phyloP scores from a whole-genome alignment of 257 asterid genomes.

The Scutellaria baicalensis region DNA sequence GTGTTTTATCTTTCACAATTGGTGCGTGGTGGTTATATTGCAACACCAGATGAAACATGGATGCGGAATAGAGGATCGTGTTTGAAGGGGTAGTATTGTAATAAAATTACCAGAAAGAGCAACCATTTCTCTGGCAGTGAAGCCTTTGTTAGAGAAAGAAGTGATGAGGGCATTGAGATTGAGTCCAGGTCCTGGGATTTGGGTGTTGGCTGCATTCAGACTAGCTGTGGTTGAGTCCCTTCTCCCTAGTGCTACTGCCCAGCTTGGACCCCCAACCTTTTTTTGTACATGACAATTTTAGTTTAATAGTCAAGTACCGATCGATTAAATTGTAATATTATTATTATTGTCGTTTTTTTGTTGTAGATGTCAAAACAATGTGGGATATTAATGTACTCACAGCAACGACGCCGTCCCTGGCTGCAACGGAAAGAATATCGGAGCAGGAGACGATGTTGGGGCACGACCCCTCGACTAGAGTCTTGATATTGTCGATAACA shows the following conservation, averaged over 20 bases:
- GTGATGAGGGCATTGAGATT: constrained; percentile 44
- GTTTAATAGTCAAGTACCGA: not conserved
- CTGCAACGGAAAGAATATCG: constrained; percentile 64
- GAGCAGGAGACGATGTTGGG: constrained; percentile 63
- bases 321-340: not conserved
- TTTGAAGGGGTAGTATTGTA: too few species aligned
- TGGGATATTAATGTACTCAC: constrained; percentile 34
- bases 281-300: not conserved
- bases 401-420: constrained; percentile 56
- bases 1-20: too few species aligned
- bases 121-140: constrained; percentile 50
- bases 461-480: constrained; percentile 48
- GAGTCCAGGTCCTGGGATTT: constrained; percentile 41
- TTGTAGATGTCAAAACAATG: not conserved
- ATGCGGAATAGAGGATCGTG: too few species aligned
- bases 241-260: constrained; percentile 60
- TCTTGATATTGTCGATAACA: constrained; percentile 60
- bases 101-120: constrained; percentile 57
- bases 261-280: constrained; percentile 59
- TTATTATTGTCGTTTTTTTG: too few species aligned
- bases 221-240: constrained; percentile 65
- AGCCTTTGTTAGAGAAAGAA: constrained; percentile 60
- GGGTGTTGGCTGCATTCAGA: constrained; percentile 32
- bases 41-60: too few species aligned
- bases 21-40: too few species aligned